phyloP scores from a whole-genome alignment of 306 rosid genomes.

The Castanea crenata region DNA sequence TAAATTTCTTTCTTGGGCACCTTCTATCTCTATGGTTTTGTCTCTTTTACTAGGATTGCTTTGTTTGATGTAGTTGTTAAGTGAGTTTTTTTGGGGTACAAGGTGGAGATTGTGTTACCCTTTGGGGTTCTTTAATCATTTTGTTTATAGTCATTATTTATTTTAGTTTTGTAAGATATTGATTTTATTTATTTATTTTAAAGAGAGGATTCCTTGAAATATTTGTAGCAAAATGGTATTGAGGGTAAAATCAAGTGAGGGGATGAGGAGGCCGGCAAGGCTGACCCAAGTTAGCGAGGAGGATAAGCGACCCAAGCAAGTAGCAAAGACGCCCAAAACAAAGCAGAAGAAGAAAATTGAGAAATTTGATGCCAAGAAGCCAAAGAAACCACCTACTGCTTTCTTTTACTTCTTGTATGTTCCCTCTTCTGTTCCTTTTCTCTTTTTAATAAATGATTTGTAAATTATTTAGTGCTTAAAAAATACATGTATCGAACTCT shows the following conservation, averaged over 20 bases:
- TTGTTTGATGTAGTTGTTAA: no score
- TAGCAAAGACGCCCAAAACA: constrained; percentile 47
- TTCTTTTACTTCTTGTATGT: constrained; percentile 91
- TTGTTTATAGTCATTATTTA: no score
- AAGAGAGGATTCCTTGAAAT: constrained; percentile 12
- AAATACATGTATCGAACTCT: constrained; percentile 2
- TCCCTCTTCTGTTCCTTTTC: neutral
- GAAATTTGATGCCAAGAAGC: constrained; percentile 71
- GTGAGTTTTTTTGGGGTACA: no score
- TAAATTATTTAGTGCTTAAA: constrained; percentile 1
- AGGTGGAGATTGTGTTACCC: neutral
- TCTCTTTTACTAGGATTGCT: neutral
- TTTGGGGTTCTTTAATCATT: neutral
- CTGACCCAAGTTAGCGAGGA: constrained; percentile 5
- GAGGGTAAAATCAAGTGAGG: constrained; percentile 46
- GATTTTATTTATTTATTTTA: neutral
- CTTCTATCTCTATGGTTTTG: neutral
- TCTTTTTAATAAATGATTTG: constrained; percentile 7
- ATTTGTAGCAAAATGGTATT: constrained; percentile 55
- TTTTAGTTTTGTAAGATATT: no score
- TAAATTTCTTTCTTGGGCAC: neutral
- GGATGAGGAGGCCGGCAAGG: constrained; percentile 26
- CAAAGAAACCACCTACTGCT: constrained; percentile 98
- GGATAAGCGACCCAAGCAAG: constrained; percentile 25
- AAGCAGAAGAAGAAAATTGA: constrained; percentile 55